phyloP scores from a whole-genome alignment of 2,329 filamentous ascomycete genomes.

The Trichoderma harzianum region DNA sequence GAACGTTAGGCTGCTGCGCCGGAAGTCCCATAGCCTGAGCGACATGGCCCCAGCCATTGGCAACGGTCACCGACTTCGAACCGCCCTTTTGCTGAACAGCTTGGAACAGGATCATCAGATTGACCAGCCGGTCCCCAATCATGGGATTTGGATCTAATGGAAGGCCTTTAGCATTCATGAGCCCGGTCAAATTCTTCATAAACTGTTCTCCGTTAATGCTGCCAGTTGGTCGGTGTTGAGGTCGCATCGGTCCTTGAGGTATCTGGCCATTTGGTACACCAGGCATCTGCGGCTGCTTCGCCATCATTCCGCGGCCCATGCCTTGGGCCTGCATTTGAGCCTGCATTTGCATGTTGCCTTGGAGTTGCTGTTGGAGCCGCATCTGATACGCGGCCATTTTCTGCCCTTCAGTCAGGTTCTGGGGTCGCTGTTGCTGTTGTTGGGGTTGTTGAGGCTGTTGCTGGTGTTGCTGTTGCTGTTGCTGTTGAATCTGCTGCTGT shows the following conservation, averaged over 20 bases:
- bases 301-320: slow-evolving; percentile 50
- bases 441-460: slow-evolving; percentile 64
- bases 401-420: slow-evolving; percentile 59
- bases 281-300: slow-evolving; percentile 50
- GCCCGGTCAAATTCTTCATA: slow-evolving; percentile 70
- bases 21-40: slow-evolving; percentile 63
- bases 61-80: slow-evolving; percentile 67
- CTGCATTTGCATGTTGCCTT: slow-evolving; percentile 50
- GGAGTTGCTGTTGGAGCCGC: slow-evolving; percentile 74
- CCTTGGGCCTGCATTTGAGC: slow-evolving; percentile 50
- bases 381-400: slow-evolving; percentile 77
- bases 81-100: slow-evolving; percentile 72
- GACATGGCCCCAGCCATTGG: slow-evolving; percentile 71
- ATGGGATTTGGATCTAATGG: slow-evolving; percentile 72
- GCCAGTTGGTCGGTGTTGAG: slow-evolving; percentile 44
- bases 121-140: slow-evolving; percentile 70
- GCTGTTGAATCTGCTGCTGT: slow-evolving; percentile 40
- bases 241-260: slow-evolving; percentile 47
- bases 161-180: slow-evolving; percentile 71
- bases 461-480: slow-evolving; percentile 42
- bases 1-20: slow-evolving; percentile 62
- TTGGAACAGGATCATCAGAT: slow-evolving; percentile 74
- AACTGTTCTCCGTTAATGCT: slow-evolving; percentile 63
- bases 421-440: slow-evolving; percentile 38
- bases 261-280: slow-evolving; percentile 55